phyloP scores from a whole-genome alignment of 2,329 filamentous ascomycete genomes.

The Colletotrichum aenigma region DNA sequence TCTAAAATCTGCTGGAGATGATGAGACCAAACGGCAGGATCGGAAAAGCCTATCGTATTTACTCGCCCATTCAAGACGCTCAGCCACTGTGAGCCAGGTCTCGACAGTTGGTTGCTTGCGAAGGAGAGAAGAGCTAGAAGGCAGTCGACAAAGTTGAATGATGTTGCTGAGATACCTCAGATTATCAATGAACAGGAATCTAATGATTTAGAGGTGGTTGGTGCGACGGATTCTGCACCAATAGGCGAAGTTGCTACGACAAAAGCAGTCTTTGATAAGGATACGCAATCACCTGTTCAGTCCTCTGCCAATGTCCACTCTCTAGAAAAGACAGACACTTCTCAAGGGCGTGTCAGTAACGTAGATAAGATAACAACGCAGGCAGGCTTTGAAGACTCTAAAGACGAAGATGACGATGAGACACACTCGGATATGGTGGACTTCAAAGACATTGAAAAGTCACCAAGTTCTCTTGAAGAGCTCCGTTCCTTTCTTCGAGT shows the following conservation, averaged over 20 bases:
- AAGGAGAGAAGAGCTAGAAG: not conserved
- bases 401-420: not conserved
- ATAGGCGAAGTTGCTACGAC: no score
- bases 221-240: not conserved
- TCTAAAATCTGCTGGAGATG: rapidly evolving
- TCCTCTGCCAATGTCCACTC: rapidly evolving
- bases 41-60: not conserved
- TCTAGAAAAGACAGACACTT: no score
- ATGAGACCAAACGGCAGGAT: no score
- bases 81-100: not conserved
- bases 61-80: not conserved
- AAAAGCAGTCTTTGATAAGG: no score
- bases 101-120: not conserved
- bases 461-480: not conserved
- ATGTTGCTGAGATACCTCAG: rapidly evolving
- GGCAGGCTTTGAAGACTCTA: not conserved
- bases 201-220: rapidly evolving
- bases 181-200: no score
- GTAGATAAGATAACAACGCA: rapidly evolving
- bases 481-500: not conserved
- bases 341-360: not conserved
- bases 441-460: not conserved
- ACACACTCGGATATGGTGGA: rapidly evolving
- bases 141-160: not conserved
- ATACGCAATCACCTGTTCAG: no score